These are phyloP conservation scores for Globisporangium heterothallicum DNA, from an alignment of 352 stramenopile species.

Conservation along the genomic window DNA sequence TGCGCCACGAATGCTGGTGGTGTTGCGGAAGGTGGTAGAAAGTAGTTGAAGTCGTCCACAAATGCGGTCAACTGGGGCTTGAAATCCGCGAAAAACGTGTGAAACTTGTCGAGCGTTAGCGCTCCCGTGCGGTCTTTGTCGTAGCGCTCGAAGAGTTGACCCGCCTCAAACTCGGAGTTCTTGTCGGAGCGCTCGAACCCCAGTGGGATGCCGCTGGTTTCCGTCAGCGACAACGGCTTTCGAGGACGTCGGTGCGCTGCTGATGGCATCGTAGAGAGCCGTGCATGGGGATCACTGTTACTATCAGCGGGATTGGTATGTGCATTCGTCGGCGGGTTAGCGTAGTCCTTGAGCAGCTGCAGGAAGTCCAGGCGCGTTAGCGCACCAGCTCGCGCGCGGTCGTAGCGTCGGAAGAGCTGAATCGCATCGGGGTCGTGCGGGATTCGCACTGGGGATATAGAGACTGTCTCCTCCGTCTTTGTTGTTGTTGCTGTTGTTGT, in stretches of 20 bases:
- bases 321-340: constrained; percentile 12
- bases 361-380: constrained; percentile 67
- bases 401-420: constrained; percentile 78
- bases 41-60: constrained; percentile 54
- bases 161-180: constrained; percentile 83
- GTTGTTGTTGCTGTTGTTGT: constrained; percentile 6
- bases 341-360: constrained; percentile 66
- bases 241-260: constrained; percentile 13
- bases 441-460: neutral
- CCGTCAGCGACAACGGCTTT: constrained; percentile 52
- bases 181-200: constrained; percentile 62
- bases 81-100: constrained; percentile 72
- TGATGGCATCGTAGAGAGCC: neutral
- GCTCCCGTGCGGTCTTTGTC: constrained; percentile 51
- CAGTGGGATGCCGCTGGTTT: constrained; percentile 57
- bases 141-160: constrained; percentile 80
- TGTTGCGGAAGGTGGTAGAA: neutral
- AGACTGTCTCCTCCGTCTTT: neutral
- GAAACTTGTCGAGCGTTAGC: constrained; percentile 62
- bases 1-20: neutral
- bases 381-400: constrained; percentile 40
- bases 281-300: neutral
- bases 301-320: too few relatives aligned
- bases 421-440: constrained; percentile 59
- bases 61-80: constrained; percentile 55